Evolutionary conservation across 2,329 filamentous ascomycete species (phyloP).

Genomic region (Beauveria rudraprayagi): DNA sequence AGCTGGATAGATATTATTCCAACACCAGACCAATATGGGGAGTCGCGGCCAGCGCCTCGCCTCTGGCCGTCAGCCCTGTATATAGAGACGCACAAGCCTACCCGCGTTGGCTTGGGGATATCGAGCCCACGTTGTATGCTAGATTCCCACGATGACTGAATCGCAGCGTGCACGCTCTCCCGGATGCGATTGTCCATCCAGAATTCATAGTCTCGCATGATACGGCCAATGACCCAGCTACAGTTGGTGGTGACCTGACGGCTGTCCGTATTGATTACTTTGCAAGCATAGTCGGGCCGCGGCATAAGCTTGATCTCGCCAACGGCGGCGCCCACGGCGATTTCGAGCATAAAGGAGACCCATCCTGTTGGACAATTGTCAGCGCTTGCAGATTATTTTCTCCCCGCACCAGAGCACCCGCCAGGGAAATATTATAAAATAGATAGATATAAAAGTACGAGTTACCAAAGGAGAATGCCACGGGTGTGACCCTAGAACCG

Average conservation of each 20-base stretch:
- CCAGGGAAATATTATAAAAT: neutral
- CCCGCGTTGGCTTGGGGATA: neutral
- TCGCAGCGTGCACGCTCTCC: no score
- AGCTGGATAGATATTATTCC: neutral
- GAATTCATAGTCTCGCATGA: conserved; percentile 30
- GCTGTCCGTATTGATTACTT: conserved; percentile 28
- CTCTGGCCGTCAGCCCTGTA: neutral
- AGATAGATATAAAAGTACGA: neutral
- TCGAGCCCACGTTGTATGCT: neutral
- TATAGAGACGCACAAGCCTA: neutral
- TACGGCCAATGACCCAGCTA: conserved; percentile 34
- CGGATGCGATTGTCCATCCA: neutral
- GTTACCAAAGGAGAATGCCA: conserved; percentile 16
- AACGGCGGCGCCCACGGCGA: conserved; percentile 17
- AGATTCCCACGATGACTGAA: no score
- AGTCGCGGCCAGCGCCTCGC: neutral
- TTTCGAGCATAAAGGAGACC: conserved; percentile 14
- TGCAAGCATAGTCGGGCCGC: conserved; percentile 22
- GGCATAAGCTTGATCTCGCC: conserved; percentile 22
- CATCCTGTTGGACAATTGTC: conserved; percentile 15
- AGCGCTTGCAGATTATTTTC: neutral
- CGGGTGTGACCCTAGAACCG: conserved; percentile 19
- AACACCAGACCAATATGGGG: neutral
- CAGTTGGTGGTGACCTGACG: conserved; percentile 30
- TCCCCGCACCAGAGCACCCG: no score